These are phyloP conservation scores for Conringia planisiliqua DNA, from an alignment of 345 rosid genomes.

Conservation along the genomic window DNA sequence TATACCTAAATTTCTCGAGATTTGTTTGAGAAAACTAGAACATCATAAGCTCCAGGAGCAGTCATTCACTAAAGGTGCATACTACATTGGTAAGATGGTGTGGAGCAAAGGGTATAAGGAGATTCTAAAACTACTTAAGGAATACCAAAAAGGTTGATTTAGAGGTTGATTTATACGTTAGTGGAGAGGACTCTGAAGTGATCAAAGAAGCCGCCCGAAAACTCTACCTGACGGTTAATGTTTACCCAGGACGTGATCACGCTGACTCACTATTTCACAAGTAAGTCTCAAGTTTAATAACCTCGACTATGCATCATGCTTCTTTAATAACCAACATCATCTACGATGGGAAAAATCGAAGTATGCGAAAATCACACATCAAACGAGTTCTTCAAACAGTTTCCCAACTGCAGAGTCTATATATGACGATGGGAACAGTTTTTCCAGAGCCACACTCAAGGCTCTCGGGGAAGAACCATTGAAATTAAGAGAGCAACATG, in stretches of 20 bases:
- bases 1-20: constrained; percentile 73
- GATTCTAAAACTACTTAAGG: constrained; percentile 62
- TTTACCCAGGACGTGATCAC: constrained; percentile 84
- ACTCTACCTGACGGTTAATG: constrained; percentile 54
- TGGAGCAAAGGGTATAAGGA: constrained; percentile 98
- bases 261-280: constrained; percentile 80
- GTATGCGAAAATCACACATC: constrained; percentile 47
- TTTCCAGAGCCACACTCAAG: constrained; percentile 48
- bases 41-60: constrained; percentile 45
- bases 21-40: constrained; percentile 63
- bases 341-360: constrained; percentile 77
- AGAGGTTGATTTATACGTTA: constrained; percentile 81
- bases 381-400: constrained; percentile 68
- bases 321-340: not conserved
- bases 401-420: constrained; percentile 66
- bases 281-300: constrained; percentile 47
- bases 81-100: constrained; percentile 94
- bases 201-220: constrained; percentile 61
- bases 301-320: not conserved
- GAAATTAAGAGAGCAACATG: constrained; percentile 55
- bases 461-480: constrained; percentile 72
- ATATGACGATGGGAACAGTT: constrained; percentile 51
- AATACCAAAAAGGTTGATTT: constrained; percentile 67
- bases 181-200: constrained; percentile 80
- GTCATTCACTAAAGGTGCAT: constrained; percentile 72